phyloP scores from a whole-genome alignment of 352 stramenopile species.

The Globisporangium barbulae region DNA sequence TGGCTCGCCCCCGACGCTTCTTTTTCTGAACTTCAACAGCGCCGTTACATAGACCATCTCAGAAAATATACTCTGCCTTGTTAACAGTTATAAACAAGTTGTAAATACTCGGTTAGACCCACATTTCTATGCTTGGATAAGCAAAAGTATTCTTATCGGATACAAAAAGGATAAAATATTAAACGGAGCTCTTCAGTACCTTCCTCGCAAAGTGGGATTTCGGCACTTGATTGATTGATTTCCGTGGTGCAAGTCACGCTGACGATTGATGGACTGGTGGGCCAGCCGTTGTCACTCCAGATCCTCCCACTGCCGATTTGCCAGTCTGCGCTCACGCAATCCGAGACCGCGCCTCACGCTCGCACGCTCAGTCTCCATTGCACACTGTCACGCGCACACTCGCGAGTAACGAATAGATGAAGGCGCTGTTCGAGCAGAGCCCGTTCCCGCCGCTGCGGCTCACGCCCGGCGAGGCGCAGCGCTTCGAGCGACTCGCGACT shows the following conservation, averaged over 20 bases:
- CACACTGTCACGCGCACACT: background rate
- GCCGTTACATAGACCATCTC: conserved; percentile 6
- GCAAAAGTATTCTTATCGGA: background rate
- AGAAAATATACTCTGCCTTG: background rate
- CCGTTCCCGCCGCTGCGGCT: conserved; percentile 25
- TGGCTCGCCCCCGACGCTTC: background rate
- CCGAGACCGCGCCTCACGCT: background rate
- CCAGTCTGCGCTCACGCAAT: background rate
- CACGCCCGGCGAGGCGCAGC: conserved; percentile 13
- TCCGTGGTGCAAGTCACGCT: background rate
- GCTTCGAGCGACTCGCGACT: conserved; percentile 19
- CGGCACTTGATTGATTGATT: background rate
- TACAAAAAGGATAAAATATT: background rate
- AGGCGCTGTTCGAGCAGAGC: conserved; percentile 10
- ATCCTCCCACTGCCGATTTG: background rate
- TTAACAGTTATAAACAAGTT: background rate
- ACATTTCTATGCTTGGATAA: background rate
- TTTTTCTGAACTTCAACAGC: conserved; percentile 9
- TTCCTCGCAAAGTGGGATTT: background rate
- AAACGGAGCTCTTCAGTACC: background rate
- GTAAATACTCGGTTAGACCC: background rate
- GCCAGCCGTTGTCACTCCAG: background rate
- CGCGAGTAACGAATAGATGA: conserved; percentile 2
- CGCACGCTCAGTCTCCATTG: no score
- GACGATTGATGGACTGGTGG: background rate